Evolutionary conservation across 305 asterid species (phyloP).

Genomic region (Solanum aculeatissimum): DNA sequence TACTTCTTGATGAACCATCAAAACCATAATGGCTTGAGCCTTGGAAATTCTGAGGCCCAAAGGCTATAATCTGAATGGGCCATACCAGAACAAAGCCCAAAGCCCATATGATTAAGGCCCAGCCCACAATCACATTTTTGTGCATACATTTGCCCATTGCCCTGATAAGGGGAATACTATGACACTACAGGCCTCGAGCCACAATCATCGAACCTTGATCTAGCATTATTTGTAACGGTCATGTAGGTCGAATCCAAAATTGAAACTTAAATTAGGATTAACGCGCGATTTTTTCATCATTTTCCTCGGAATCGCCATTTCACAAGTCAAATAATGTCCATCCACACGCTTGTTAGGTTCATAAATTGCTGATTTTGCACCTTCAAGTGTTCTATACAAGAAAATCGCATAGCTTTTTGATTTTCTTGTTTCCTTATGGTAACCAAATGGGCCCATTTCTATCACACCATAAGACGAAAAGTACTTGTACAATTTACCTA

Average conservation of each 20-base stretch:
- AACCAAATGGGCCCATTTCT: slow-evolving; percentile 63
- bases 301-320: slow-evolving; percentile 16
- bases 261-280: neutral
- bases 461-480: slow-evolving; percentile 56
- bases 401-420: slow-evolving; percentile 53
- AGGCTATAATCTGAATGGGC: neutral
- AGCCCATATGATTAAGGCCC: neutral
- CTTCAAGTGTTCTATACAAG: slow-evolving; percentile 38
- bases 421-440: slow-evolving; percentile 49
- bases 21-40: neutral
- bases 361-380: slow-evolving; percentile 43
- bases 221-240: neutral
- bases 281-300: too few relatives aligned
- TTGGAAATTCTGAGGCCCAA: neutral
- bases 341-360: slow-evolving; percentile 44
- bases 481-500: slow-evolving; percentile 29
- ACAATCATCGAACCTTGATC: neutral
- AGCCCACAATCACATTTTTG: neutral
- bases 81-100: neutral
- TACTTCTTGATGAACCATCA: neutral
- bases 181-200: neutral
- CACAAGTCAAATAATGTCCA: slow-evolving; percentile 47
- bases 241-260: neutral
- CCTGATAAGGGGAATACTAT: neutral
- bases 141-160: neutral